Percentiles rank a stretch among this genome's conserved stretches.
Evolutionary conservation across 1,284 basidiomycete genomes (phyloP).

Genomic region (Trichosporon coremiiforme): DNA sequence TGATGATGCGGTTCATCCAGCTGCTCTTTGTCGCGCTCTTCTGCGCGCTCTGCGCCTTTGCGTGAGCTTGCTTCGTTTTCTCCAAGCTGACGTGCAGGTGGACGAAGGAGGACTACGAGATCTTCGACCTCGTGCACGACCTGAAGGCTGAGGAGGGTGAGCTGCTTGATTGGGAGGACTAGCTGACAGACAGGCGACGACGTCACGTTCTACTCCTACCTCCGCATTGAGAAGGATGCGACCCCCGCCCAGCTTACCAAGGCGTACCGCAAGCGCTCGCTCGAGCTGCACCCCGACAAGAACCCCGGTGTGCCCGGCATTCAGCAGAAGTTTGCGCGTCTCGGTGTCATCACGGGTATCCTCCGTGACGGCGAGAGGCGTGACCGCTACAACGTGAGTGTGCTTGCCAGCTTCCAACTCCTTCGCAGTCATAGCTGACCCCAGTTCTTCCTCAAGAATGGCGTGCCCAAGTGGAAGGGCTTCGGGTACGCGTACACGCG

Average conservation of each 20-base stretch:
- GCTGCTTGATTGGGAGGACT: slow-evolving; percentile 8
- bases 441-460: slow-evolving; percentile 57
- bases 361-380: slow-evolving; percentile 73
- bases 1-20: slow-evolving; percentile 11
- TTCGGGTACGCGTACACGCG: slow-evolving; percentile 81
- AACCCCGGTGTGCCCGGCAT: slow-evolving; percentile 77
- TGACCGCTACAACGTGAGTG: slow-evolving; percentile 65
- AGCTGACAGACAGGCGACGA: slow-evolving; percentile 65
- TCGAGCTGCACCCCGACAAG: slow-evolving; percentile 88
- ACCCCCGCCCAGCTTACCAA: slow-evolving; percentile 73
- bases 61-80: slow-evolving; percentile 18
- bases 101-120: slow-evolving; percentile 83
- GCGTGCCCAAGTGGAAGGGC: slow-evolving; percentile 56
- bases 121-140: slow-evolving; percentile 89
- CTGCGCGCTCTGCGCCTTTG: slow-evolving; percentile 21
- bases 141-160: slow-evolving; percentile 78
- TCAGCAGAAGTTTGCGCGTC: slow-evolving; percentile 81
- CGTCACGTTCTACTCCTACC: slow-evolving; percentile 85
- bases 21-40: slow-evolving; percentile 26
- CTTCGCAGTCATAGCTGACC: background rate
- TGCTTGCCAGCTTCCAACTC: background rate
- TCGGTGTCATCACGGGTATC: slow-evolving; percentile 82
- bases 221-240: slow-evolving; percentile 71
- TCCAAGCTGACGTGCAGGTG: slow-evolving; percentile 35
- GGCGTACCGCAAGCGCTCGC: slow-evolving; percentile 85